These are phyloP conservation scores for Calonectria pauciramosa DNA, from an alignment of 2,329 filamentous ascomycete species.

Conservation along the genomic window DNA sequence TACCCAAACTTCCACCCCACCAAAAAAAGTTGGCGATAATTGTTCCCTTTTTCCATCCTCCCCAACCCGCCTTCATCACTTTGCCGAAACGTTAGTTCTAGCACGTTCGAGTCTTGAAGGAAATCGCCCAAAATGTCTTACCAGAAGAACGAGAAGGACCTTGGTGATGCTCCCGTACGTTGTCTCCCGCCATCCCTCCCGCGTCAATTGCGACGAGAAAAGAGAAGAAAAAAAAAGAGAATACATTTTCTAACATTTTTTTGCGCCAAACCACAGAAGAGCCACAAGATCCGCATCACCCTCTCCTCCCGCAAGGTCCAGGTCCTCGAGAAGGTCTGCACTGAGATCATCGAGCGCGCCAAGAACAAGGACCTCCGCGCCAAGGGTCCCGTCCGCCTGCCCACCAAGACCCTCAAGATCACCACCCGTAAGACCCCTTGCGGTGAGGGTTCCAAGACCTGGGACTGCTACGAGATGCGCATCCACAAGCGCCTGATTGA, in stretches of 20 bases:
- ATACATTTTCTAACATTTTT: slow-evolving; percentile 27
- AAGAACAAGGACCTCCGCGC: slow-evolving; percentile 98
- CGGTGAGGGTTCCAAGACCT: slow-evolving; percentile 99
- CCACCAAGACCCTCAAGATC: slow-evolving; percentile 97
- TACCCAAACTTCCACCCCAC: slow-evolving; percentile 30
- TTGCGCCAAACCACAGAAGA: slow-evolving; percentile 72
- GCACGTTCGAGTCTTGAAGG: slow-evolving; percentile 85
- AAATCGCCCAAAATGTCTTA: slow-evolving; percentile 84
- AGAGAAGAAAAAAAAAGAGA: not conserved
- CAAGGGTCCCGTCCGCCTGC: slow-evolving; percentile 98
- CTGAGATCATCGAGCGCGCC: slow-evolving; percentile 97
- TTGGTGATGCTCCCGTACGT: slow-evolving; percentile 87
- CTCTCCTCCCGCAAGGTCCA: slow-evolving; percentile 94
- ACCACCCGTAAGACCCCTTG: slow-evolving; percentile 99
- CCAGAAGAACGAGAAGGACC: slow-evolving; percentile 95
- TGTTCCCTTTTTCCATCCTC: slow-evolving; percentile 3
- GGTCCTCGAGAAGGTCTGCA: slow-evolving; percentile 97
- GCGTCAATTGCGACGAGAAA: not conserved
- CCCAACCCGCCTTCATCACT: slow-evolving; percentile 75
- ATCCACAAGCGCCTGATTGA: slow-evolving; percentile 99
- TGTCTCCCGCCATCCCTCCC: not conserved
- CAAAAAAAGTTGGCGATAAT: slow-evolving; percentile 41
- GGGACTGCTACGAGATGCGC: slow-evolving; percentile 99
- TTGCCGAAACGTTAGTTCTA: slow-evolving; percentile 75
- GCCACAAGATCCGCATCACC: slow-evolving; percentile 99